Percentiles rank a stretch among this genome's conserved stretches.
Evolutionary conservation across 2,329 filamentous ascomycete species (phyloP).

Genomic region (Penicillium crustosum): DNA sequence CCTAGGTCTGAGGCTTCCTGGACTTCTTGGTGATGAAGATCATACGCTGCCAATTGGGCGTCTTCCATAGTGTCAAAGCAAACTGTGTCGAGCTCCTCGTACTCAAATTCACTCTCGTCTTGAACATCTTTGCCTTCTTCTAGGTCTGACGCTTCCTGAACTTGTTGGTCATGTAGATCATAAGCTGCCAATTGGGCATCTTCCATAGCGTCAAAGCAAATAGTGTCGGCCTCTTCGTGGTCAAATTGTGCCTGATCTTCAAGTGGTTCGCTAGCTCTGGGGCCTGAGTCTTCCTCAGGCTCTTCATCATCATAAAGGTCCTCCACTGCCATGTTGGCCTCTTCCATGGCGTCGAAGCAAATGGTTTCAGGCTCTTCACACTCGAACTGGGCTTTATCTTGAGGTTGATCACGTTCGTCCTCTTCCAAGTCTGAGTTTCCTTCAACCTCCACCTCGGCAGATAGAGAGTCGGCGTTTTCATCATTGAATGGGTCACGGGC

Average conservation of each 20-base stretch:
- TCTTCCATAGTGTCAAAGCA: slow-evolving; percentile 9
- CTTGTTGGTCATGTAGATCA: not conserved
- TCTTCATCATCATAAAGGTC: not conserved
- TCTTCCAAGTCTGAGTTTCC: not conserved
- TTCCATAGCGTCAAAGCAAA: slow-evolving; percentile 7
- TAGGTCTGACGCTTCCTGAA: not conserved
- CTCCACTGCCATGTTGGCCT: not conserved
- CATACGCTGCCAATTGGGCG: not conserved
- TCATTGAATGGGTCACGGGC: not conserved
- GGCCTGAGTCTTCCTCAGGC: not conserved
- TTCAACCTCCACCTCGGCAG: not conserved
- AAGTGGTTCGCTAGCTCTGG: not conserved
- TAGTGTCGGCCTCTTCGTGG: slow-evolving; percentile 17
- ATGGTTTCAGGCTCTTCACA: slow-evolving; percentile 19
- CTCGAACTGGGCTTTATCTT: not conserved
- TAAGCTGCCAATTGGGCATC: not conserved
- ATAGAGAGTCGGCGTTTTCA: not conserved
- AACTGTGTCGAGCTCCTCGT: slow-evolving; percentile 17
- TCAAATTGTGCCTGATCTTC: not conserved
- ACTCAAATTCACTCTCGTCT: not conserved
- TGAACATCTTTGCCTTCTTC: not conserved
- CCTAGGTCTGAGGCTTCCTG: not conserved
- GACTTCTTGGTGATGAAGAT: not conserved
- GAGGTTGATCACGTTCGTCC: slow-evolving; percentile 7
- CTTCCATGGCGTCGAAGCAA: slow-evolving; percentile 7